Evolutionary conservation across 2,329 filamentous ascomycete genomes (phyloP).

Genomic region (Teratosphaeria viscida): DNA sequence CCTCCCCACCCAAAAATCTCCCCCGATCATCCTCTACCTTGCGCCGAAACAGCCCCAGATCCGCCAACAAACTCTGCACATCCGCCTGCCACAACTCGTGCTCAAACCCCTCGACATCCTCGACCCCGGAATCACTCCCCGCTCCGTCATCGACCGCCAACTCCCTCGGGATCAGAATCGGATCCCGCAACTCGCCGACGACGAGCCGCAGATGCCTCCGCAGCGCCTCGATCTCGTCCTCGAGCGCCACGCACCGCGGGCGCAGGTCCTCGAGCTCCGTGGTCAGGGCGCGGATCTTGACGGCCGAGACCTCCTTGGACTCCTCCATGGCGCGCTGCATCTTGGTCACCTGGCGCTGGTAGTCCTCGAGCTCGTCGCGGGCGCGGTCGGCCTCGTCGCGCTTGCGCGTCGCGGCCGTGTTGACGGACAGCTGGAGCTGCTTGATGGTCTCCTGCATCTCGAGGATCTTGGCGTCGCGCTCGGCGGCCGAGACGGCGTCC

Average conservation of each 20-base stretch:
- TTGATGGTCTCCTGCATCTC: constrained; percentile 96
- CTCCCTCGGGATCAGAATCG: constrained; percentile 54
- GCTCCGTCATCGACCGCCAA: constrained; percentile 21
- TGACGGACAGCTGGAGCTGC: constrained; percentile 64
- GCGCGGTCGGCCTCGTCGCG: constrained; percentile 62
- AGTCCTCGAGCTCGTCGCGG: constrained; percentile 82
- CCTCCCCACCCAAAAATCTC: constrained; percentile 38
- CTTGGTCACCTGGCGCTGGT: constrained; percentile 76
- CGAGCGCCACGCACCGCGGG: constrained; percentile 47
- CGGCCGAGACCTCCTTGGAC: constrained; percentile 76
- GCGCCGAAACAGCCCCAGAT: constrained; percentile 67
- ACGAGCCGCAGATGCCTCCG: constrained; percentile 80
- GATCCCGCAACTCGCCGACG: constrained; percentile 77
- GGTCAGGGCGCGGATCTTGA: constrained; percentile 78
- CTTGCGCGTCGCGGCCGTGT: constrained; percentile 50
- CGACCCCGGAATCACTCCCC: constrained; percentile 43
- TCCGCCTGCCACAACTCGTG: constrained; percentile 55
- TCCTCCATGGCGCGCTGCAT: constrained; percentile 98
- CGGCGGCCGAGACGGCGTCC: constrained; percentile 81
- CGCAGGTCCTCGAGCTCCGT: constrained; percentile 39
- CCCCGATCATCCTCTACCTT: constrained; percentile 77
- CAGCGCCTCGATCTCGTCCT: constrained; percentile 69
- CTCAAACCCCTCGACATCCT: constrained; percentile 30
- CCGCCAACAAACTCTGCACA: constrained; percentile 72
- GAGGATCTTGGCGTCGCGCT: constrained; percentile 85